Percentiles rank a stretch among this genome's conserved stretches.
Conservation (phyloP, 23 red algal species). For the Cyanidioschyzon merolae region DNA sequence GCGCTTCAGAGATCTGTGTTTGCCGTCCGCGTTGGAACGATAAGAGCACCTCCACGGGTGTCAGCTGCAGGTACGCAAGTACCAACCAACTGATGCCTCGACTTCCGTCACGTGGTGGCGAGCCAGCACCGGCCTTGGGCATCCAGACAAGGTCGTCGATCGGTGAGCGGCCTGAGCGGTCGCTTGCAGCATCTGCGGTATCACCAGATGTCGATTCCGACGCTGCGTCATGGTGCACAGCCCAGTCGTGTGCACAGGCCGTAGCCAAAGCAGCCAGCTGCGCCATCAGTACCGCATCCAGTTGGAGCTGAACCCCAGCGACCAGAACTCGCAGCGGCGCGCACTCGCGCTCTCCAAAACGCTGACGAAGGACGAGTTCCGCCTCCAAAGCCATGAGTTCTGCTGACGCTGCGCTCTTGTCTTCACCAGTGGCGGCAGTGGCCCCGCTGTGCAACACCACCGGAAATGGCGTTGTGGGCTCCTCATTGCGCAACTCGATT, state of each 20-base stretch:
- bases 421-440: background rate
- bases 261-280: background rate
- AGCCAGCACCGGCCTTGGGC: background rate
- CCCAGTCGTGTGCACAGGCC: background rate
- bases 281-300: conserved; percentile 3
- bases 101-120: background rate
- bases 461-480: background rate
- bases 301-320: background rate
- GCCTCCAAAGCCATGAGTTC: background rate
- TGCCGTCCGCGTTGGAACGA: background rate
- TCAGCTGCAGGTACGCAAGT: background rate
- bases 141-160: background rate
- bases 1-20: background rate
- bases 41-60: background rate
- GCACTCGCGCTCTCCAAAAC: conserved; percentile 2
- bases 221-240: background rate
- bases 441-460: background rate
- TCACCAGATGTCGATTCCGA: background rate
- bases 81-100: background rate
- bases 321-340: background rate
- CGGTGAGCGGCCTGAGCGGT: background rate
- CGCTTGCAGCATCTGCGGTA: background rate
- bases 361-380: background rate
- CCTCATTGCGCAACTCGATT: conserved; percentile 1
- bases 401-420: background rate